Percentiles rank a stretch among this genome's conserved stretches.
Evolutionary conservation across 805 yeast genomes (phyloP).

Genomic region (Wickerhamomyces rabaulensis): DNA sequence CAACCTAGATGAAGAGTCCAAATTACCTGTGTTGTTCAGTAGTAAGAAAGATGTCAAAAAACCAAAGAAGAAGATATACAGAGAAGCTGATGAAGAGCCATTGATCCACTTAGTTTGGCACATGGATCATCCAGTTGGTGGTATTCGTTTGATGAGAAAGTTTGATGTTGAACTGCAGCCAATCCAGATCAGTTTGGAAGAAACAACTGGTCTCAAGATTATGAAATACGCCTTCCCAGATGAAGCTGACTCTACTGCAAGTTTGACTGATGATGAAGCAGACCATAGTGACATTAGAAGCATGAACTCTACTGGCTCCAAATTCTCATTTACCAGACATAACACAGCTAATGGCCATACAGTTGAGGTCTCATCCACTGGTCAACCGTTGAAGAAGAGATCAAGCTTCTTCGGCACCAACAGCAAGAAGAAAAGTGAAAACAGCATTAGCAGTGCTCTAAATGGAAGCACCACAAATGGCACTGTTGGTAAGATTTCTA

Average conservation of each 20-base stretch:
- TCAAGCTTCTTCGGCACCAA: background rate
- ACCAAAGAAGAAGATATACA: slow-evolving; percentile 10
- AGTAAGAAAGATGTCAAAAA: slow-evolving; percentile 27
- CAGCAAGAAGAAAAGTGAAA: background rate
- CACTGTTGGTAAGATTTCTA: background rate
- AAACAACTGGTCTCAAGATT: slow-evolving; percentile 56
- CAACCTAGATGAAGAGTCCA: slow-evolving; percentile 50
- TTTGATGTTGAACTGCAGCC: slow-evolving; percentile 62
- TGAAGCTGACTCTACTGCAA: slow-evolving; percentile 6
- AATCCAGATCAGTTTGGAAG: slow-evolving; percentile 67
- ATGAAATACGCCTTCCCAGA: slow-evolving; percentile 70
- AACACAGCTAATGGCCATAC: background rate
- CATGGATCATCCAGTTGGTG: slow-evolving; percentile 84
- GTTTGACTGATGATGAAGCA: background rate
- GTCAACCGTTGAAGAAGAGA: background rate
- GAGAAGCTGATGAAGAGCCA: slow-evolving; percentile 21
- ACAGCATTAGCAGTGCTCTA: background rate
- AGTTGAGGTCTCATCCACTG: background rate
- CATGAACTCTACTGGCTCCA: background rate
- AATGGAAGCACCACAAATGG: background rate
- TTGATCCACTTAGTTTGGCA: slow-evolving; percentile 59
- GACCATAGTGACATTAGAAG: background rate
- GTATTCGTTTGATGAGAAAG: slow-evolving; percentile 71
- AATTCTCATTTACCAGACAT: background rate
- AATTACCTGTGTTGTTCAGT: slow-evolving; percentile 67